Evolutionary conservation across 768 basidiomycete species (phyloP).

Genomic region (Phylloporus rhodoxanthus): DNA sequence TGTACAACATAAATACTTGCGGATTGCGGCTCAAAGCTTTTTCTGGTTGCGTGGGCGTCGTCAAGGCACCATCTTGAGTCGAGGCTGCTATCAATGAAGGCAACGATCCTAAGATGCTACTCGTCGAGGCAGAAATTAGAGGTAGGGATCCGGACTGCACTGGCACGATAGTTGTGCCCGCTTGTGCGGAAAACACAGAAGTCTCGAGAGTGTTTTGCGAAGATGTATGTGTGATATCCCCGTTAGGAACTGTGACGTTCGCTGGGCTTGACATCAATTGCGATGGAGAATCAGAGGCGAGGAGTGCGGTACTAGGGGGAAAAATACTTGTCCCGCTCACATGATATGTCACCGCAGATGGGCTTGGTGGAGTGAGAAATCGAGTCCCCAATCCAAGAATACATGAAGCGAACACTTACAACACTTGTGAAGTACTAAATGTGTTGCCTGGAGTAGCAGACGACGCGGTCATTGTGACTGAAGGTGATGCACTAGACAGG

Average conservation of each 20-base stretch:
- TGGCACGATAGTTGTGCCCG: slow-evolving; percentile 35
- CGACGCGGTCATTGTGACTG: not conserved
- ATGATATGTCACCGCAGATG: not conserved
- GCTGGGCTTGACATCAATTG: not conserved
- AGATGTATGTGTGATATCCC: not conserved
- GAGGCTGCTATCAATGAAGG: slow-evolving; percentile 45
- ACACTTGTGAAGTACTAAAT: not conserved
- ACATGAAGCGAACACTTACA: slow-evolving; percentile 3
- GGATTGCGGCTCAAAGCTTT: slow-evolving; percentile 16
- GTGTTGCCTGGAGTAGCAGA: not conserved
- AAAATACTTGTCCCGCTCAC: not conserved
- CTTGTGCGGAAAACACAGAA: slow-evolving; percentile 20
- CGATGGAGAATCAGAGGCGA: not conserved
- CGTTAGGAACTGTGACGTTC: not conserved
- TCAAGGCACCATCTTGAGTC: slow-evolving; percentile 29
- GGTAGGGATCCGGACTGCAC: slow-evolving; percentile 37
- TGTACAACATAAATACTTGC: slow-evolving; percentile 17
- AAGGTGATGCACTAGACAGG: not conserved
- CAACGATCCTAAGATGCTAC: slow-evolving; percentile 35
- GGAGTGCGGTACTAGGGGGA: not conserved
- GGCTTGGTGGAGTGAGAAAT: not conserved
- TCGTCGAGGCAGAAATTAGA: slow-evolving; percentile 33
- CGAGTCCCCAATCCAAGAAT: not conserved
- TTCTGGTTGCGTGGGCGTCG: slow-evolving; percentile 43
- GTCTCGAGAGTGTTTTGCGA: not conserved